Base-by-base conservation (phyloP, 176 grass and related monocot genomes). In the Lolium multiflorum region DNA sequence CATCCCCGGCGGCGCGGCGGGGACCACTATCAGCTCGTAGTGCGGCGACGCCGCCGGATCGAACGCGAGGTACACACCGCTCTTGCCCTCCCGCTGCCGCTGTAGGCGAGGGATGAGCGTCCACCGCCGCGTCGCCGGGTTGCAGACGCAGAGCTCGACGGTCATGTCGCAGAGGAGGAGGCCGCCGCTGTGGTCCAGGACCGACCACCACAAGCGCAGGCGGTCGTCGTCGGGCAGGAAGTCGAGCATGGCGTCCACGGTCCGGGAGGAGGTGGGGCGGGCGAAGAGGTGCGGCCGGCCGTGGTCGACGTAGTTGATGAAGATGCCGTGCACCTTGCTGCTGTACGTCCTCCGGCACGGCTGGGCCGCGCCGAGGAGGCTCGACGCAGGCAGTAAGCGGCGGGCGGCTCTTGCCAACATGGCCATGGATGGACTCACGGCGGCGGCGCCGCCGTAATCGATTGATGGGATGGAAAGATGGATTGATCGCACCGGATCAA, bases 221-320 rank as follows among this genome's bases (percentile, higher is more conserved):
- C n/a, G n/a, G n/a, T n/a, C n/a, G n/a, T n/a, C n/a, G n/a, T n/a
- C n/a, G n/a, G n/a, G n/a, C n/a, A n/a, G n/a, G n/a, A n/a, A n/a
- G n/a, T n/a, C n/a, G n/a, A n/a, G n/a, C n/a, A n/a, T n/a, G n/a
- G n/a, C n/a, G n/a, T n/a, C n/a, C n/a, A n/a, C n/a, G n/a, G n/a
- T n/a, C n/a, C n/a, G n/a, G n/a, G n/a, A n/a, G n/a, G n/a, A n/a
- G 55, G 55, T 16, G 66, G 66, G 66, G 17, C 31, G 66, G 17
- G 67, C 17, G 67, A 70, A 70, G 37, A 70, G 37, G 67, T 70
- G 67, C 1, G 67, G 67, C 17, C 67, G 37, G 37, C 0, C 0
- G 67, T 70, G 67, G 67, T 70, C 67, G 67, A 70, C 9, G 67
- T 70, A 70, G 67, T 70, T 70, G 17, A 70, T 43, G 67, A 69